Base-by-base conservation (phyloP, 305 asterid species). In the Lippia alba region DNA sequence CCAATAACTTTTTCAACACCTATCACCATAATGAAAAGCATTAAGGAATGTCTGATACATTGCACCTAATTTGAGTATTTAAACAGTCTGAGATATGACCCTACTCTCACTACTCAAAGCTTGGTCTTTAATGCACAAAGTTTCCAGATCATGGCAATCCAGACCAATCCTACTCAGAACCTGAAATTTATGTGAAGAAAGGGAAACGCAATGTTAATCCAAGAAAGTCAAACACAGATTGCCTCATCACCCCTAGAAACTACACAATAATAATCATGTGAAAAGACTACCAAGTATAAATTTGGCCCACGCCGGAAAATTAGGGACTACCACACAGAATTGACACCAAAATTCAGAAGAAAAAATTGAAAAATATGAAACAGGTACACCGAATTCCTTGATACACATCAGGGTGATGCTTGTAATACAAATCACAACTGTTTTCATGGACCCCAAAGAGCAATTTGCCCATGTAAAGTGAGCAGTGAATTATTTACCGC, bases 1-100 rank as follows among this genome's bases (percentile, higher is more conserved):
- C 98, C 98, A 62, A 88, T 64, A 56, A 84, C 73, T 73, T 87
- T 90, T 74, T 92, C 98, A 67, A 79, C 93, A 72, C 83, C 96
- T 90, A 70, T 64, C 75, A 82, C 64, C 75, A 74, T 51, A 64
- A 51, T 70, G 76, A 80, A 73, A 48, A 74, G 68, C n/a, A 67
- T 72, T 62, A 70, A n/a, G 51, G 46, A 82, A 67, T 69, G 53
- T 74, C 45, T 24, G 55, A 61, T 32, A 62, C 58, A 78, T 1
- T 34, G 67, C 62, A 53, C 51, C 17, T 58, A 32, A 61, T 33
- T 51, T 61, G 69, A 78, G 60, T 63, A 68, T 40, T 20, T 30
- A 74, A 66, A 16, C 51, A 72, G 44, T 16, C 12, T 16, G 65
- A 74, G 53, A 70, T 34, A 44, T 12, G 48, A 81, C 96, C 96